Evolutionary conservation across 106 monocot genomes (phyloP), one percentile per base, ranked within the genome.

Genomic region (Platanthera zijinensis): DNA sequence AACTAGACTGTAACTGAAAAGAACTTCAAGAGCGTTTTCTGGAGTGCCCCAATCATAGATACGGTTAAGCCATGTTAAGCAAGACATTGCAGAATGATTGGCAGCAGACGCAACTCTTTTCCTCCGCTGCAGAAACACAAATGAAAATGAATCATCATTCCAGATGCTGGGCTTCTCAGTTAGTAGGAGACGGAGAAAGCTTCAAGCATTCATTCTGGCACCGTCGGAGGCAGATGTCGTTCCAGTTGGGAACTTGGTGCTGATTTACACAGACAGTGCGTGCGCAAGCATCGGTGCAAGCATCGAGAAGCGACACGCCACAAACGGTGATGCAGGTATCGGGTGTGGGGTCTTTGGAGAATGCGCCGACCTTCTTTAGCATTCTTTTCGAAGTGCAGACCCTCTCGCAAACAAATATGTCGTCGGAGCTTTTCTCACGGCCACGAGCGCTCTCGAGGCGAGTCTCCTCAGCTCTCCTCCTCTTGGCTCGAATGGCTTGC

Each of bases 241-340:
- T 97, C 97, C 97, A 97, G 69, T 94, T 94, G 30, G 97, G 97
- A 6, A 97, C 94, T 57, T 97, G 93, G 81, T 97, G 90, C 61
- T 94, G 97, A 81, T 94, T 97, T 21, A 94, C 97, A 61, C 97
- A 97, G 52, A 97, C 97, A 5, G 91, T 97, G 1, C 89, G 80
- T 4, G 91, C 91, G 56, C 97, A 97, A 48, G 97, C 97, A 79
- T 97, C 94, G 15, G 97, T 80, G 32, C 97, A 97, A 12, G 97
- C 89, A 81, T 97, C 97, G 5, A 97, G 81, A 80, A 91, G 88
- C 8, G 93, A 94, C 15, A 97, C 89, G 48, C 94, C 94, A 50
- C 97, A 97, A 3, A 97, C 94, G 3, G 97, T 97, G 21, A 97
- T 94, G 59, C 97, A 97, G 8, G 94, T 91, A 71, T 97, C 91